Evolutionary conservation across 2,329 filamentous ascomycete genomes (phyloP), one percentile per base, ranked within the genome.

Genomic region (Daldinia sp.): DNA sequence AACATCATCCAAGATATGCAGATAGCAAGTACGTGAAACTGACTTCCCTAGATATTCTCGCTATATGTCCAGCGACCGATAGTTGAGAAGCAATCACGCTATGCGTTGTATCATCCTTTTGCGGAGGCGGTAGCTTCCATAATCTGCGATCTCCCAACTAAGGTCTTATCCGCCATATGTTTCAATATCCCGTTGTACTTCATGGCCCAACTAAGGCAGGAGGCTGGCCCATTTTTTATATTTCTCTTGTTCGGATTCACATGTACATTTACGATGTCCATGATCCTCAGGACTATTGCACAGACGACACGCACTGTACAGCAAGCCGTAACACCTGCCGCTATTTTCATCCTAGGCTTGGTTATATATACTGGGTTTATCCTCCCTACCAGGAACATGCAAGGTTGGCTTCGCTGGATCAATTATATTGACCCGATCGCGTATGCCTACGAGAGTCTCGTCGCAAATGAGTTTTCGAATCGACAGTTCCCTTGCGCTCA

Each of bases 21-120:
- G 6, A 15, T 18, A 9, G 1, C 23, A 20, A 35, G 39, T 12
- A 1, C 12, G 2, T 39, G n/a, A 7, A 0, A n/a, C 26, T 65
- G n/a, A 56, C 53, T 15, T 33, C 76, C 46, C 4, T 28, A 69
- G 58, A 61, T 65, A 44, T 60, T 69, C 42, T 70, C 92, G 0
- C 86, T 97, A 4, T 97, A 95, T 78, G 88, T 92, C 2, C 93
- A 97, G 86, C 91, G 94, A 39, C 92, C 92, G 1, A 97, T 97
- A 74, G 93, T 98, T 65, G 93, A 97, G 77, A 97, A 97, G 79
- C 94, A 98, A 74, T 82, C 86, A 63, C 89, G 92, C 62, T 97
- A 97, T 78, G 93, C 93, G 15, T 85, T 97, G n/a, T 97, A 97
- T 75, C 94, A 97, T 76, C 93, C 94, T 0, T 94, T 92, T 6